These are phyloP conservation scores for Kodamaea ohmeri DNA, from an alignment of 1,139 yeast species.

Conservation along the genomic window DNA sequence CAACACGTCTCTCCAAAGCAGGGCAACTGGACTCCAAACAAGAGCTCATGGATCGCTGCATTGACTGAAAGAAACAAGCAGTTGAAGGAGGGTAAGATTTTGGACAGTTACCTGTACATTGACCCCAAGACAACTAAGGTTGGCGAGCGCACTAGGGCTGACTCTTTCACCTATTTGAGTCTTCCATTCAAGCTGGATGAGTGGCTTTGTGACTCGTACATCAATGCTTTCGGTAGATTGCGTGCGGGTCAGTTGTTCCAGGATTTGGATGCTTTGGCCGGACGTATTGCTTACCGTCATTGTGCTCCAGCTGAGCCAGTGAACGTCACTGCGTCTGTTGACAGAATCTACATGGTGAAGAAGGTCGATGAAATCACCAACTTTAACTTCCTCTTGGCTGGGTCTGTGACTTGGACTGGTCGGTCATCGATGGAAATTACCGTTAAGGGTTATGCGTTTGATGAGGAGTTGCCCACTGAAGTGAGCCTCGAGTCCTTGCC, in stretches of 20 bases:
- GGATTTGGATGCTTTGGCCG: conserved; percentile 87
- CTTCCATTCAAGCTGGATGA: conserved; percentile 83
- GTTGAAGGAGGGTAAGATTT: conserved; percentile 62
- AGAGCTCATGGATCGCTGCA: conserved; percentile 84
- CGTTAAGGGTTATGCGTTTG: conserved; percentile 80
- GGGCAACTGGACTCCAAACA: conserved; percentile 32
- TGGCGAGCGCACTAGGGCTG: conserved; percentile 69
- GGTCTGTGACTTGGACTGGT: conserved; percentile 92
- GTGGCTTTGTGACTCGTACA: conserved; percentile 81
- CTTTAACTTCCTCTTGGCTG: conserved; percentile 78
- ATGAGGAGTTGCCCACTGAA: conserved; percentile 43
- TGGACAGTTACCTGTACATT: conserved; percentile 67
- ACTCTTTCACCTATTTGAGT: conserved; percentile 69
- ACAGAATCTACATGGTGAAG: conserved; percentile 83
- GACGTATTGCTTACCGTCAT: conserved; percentile 81
- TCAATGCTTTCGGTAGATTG: conserved; percentile 83
- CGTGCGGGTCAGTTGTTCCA: conserved; percentile 91
- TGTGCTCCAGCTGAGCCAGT: conserved; percentile 91
- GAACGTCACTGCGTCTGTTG: conserved; percentile 92
- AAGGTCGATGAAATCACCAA: conserved; percentile 76
- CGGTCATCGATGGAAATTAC: conserved; percentile 92
- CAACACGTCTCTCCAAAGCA: conserved; percentile 19
- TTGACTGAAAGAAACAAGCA: conserved; percentile 71
- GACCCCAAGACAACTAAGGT: conserved; percentile 73
- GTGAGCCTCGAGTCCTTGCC: conserved; percentile 49